Evolutionary conservation across 139 green algal genomes (phyloP), one percentile per base, ranked within the genome.

Genomic region (Yamagishiella unicocca): DNA sequence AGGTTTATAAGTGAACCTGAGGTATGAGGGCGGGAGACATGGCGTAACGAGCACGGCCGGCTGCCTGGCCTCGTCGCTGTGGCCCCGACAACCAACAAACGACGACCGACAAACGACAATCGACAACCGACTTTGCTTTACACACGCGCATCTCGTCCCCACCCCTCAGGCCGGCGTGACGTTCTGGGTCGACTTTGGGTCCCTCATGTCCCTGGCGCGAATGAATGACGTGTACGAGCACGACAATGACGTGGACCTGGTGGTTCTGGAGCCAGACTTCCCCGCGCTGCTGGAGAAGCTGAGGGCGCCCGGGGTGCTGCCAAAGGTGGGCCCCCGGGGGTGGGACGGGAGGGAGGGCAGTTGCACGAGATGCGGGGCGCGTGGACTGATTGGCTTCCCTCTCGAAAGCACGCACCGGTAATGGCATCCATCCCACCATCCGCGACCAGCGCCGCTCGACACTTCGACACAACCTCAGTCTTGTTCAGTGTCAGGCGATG

Each of bases 171-270:
- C 84, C 31, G 72, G 73, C 17, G 58, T 76, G 2, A 89, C 84
- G 0, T 89, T 76, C 58, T 83, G 71, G 84, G 58, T 89, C 1
- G 84, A 89, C 73, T 89, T 89, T 31, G 84, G 84, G 40, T 68
- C 84, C 2, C 84, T 89, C 33, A 64, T 76, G 55, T 80, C 71
- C 8, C 72, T 89, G 58, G 61, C 42, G 33, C 31, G 45, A 4
- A 62, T 42, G 6, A 83, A 83, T 33, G 76, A 83, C 35, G 38
- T 88, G 53, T 88, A 88, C 68, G 84, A 89, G 31, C 55, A 76
- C 61, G 84, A 83, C 58, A 89, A 89, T 43, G 84, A 89, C 40
- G 40, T 83, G 29, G 84, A 87, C 46, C 33, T 87, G 35, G 66
- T 79, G 17, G 27, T 87, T 31, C 19, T 40, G 67, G 5, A 87